Percentiles rank a stretch among this genome's conserved stretches.
Conservation (phyloP, 768 basidiomycete genomes). For the Mycena leptocephala region DNA sequence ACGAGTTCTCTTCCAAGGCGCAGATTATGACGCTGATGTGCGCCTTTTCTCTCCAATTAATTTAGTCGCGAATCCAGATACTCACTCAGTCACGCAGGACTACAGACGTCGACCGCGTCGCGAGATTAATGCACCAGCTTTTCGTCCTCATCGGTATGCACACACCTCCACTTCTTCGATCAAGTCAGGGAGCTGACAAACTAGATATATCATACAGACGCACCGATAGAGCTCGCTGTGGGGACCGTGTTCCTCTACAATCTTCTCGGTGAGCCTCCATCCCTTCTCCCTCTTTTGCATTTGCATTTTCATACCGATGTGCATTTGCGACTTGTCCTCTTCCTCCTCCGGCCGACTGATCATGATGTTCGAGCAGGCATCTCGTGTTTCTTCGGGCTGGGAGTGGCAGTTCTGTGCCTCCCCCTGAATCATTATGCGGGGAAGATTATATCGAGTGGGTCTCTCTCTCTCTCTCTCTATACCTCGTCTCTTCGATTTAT, state of each 20-base stretch:
- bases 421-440: conserved; percentile 91
- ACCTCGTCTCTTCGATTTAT: too few relatives aligned
- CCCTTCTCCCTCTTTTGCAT: not conserved
- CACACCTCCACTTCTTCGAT: not conserved
- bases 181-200: too few relatives aligned
- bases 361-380: conserved; percentile 49
- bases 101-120: conserved; percentile 92
- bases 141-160: conserved; percentile 77
- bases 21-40: conserved; percentile 92
- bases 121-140: conserved; percentile 84
- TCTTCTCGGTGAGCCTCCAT: conserved; percentile 67
- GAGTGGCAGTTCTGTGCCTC: conserved; percentile 76
- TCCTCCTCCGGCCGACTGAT: too few relatives aligned
- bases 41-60: not conserved
- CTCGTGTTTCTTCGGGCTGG: conserved; percentile 87
- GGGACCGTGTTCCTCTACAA: conserved; percentile 84
- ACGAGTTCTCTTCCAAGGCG: conserved; percentile 76
- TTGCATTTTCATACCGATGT: too few relatives aligned
- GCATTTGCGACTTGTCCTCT: too few relatives aligned
- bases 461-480: too few relatives aligned
- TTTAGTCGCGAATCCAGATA: not conserved
- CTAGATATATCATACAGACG: conserved; percentile 62
- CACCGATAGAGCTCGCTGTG: conserved; percentile 83
- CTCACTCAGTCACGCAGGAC: conserved; percentile 64
- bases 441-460: conserved; percentile 74